Base-by-base conservation (phyloP, 1,139 yeast genomes). In the Yamadazyma songkhlaensis region DNA sequence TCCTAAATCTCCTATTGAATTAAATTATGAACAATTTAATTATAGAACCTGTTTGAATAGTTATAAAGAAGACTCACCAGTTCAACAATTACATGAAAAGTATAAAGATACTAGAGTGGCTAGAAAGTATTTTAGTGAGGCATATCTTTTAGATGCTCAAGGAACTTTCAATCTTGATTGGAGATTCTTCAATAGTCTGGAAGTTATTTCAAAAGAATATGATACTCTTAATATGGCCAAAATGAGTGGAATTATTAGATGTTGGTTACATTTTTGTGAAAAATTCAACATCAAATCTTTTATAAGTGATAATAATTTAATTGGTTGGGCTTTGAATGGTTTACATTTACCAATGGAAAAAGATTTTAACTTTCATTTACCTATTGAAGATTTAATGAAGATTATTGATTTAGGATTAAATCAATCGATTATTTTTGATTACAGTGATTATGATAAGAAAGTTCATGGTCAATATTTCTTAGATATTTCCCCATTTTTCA, bases 271-370 rank as follows among this genome's bases (percentile, higher is more conserved):
- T 15, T 59, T 67, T 22, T 53, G 67, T 22, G 52, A 57, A 23
- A 45, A 61, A 24, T 48, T 54, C 36, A 44, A 50, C 2, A 32
- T 60, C 5, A 49, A 53, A 22, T 61, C 77, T 6, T 74, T 79
- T 69, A 50, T 74, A 12, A 77, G 74, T 6, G 80, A 74, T 50
- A 76, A 77, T 3, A 60, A 77, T 1, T 53, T 74, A 29, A 53
- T 75, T 32, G 60, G 73, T 10, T 76, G 81, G 81, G 72, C 72
- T 51, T 74, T 79, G 73, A 69, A 74, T 49, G 79, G 79, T 0
- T 49, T 66, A 31, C 64, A 69, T 6, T 71, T 74, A 42, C 80
- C 79, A 3, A 74, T 78, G 75, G 81, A 74, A 52, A 53, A 57
- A 38, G 77, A 72, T 46, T 62, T 72, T 36, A 79, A 72, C 47